Conservation (phyloP, 495 filamentous ascomycete genomes). For the Aspergillus panamensis region DNA sequence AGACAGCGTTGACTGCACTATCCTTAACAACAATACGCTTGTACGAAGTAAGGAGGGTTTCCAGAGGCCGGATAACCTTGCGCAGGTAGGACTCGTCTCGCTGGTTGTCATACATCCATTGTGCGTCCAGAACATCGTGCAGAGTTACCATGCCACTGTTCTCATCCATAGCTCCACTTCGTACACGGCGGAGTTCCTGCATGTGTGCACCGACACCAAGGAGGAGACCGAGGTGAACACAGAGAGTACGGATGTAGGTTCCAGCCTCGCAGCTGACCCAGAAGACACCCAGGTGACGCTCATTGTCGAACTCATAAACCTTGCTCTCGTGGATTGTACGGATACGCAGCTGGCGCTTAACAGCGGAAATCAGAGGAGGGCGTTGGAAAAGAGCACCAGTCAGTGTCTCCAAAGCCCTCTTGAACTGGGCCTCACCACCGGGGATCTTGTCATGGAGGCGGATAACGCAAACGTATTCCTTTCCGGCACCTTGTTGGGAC, state of each 20-base stretch:
- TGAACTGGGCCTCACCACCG: constrained; percentile 85
- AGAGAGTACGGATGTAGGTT: constrained; percentile 96
- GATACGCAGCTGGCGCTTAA: constrained; percentile 97
- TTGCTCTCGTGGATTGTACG: constrained; percentile 95
- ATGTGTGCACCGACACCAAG: constrained; percentile 96
- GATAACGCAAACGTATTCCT: constrained; percentile 83
- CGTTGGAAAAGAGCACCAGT: constrained; percentile 97
- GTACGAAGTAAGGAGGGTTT: constrained; percentile 85
- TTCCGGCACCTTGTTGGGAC: constrained; percentile 96
- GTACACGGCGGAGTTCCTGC: constrained; percentile 94
- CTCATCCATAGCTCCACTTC: constrained; percentile 93
- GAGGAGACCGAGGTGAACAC: constrained; percentile 89
- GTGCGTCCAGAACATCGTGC: constrained; percentile 93
- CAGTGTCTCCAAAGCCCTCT: constrained; percentile 85
- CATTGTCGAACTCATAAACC: constrained; percentile 95
- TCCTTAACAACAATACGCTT: constrained; percentile 98
- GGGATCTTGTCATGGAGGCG: constrained; percentile 88
- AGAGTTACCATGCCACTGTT: constrained; percentile 81
- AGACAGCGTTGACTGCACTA: constrained; percentile 90
- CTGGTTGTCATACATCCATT: constrained; percentile 89
- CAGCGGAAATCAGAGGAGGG: constrained; percentile 93
- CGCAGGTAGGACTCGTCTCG: constrained; percentile 85
- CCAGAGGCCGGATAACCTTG: constrained; percentile 82
- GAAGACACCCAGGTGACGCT: constrained; percentile 95
- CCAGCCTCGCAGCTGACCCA: constrained; percentile 99